These are phyloP conservation scores for Heimioporus sp. DNA, from an alignment of 768 basidiomycete genomes.

Conservation along the genomic window DNA sequence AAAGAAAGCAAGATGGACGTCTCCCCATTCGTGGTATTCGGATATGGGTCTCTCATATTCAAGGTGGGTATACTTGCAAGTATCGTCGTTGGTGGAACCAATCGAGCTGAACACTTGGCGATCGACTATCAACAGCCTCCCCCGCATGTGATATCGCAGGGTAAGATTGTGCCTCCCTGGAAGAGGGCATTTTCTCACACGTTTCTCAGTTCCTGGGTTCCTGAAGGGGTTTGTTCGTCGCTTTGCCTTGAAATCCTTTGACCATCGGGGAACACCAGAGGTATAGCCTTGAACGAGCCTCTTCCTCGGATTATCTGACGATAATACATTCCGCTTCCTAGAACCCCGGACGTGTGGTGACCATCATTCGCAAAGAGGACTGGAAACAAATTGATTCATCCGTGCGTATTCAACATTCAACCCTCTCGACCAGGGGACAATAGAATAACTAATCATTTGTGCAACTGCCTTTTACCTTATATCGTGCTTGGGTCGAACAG, in stretches of 20 bases:
- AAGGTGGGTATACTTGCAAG: slow-evolving; percentile 46
- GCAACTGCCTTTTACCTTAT: not conserved
- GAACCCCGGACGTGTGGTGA: slow-evolving; percentile 89
- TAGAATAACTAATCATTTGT: too few relatives aligned
- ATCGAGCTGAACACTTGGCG: not conserved
- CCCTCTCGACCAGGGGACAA: too few relatives aligned
- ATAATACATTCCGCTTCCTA: slow-evolving; percentile 22
- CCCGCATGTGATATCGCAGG: slow-evolving; percentile 69
- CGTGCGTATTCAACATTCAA: slow-evolving; percentile 36
- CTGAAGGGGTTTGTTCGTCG: slow-evolving; percentile 88
- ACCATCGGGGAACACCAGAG: slow-evolving; percentile 89
- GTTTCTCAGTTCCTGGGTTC: slow-evolving; percentile 65
- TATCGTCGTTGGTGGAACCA: too few relatives aligned
- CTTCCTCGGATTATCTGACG: not conserved
- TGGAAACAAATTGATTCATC: slow-evolving; percentile 77
- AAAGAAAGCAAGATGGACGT: slow-evolving; percentile 4
- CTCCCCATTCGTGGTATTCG: slow-evolving; percentile 74
- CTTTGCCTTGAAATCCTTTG: slow-evolving; percentile 89
- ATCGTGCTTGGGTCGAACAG: slow-evolving; percentile 7
- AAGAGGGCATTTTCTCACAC: not conserved
- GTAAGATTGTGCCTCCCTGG: slow-evolving; percentile 31
- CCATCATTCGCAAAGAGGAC: slow-evolving; percentile 82
- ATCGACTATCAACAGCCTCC: slow-evolving; percentile 72
- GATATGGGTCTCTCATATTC: slow-evolving; percentile 92
- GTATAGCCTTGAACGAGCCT: slow-evolving; percentile 32